Conservation (phyloP, 2,329 filamentous ascomycete genomes). For the Microdochium trichocladiopsis region DNA sequence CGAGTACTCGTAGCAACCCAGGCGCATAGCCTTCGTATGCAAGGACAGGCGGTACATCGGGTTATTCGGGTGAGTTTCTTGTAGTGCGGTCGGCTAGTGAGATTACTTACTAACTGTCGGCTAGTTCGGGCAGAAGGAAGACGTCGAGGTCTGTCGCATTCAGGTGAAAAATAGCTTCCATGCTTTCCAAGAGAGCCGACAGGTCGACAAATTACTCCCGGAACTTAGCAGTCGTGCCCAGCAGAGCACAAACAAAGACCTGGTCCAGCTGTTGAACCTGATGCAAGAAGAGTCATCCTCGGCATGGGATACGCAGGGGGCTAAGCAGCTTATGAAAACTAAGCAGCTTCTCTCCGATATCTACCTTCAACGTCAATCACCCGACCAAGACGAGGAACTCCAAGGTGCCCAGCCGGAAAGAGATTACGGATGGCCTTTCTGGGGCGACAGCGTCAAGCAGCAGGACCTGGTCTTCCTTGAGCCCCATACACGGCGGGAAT, state of each 20-base stretch:
- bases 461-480: constrained; percentile 7
- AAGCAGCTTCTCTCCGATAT: constrained; percentile 8
- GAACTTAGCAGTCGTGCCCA: constrained; percentile 15
- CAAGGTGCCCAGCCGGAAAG: constrained; percentile 2
- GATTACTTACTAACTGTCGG: constrained; percentile 6
- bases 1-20: constrained; percentile 17
- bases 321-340: constrained; percentile 7
- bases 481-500: constrained; percentile 8
- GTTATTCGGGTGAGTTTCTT: constrained; percentile 18
- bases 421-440: neutral
- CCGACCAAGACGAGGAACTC: constrained; percentile 1
- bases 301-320: constrained; percentile 13
- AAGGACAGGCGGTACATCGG: constrained; percentile 17
- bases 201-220: constrained; percentile 19
- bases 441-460: neutral
- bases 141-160: constrained; percentile 15
- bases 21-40: constrained; percentile 13
- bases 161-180: constrained; percentile 18
- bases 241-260: constrained; percentile 8
- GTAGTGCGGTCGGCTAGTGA: neutral
- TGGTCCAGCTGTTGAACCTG: constrained; percentile 16
- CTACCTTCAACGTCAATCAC: neutral
- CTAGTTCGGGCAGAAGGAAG: constrained; percentile 15
- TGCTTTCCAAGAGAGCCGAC: constrained; percentile 16
- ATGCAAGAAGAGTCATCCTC: constrained; percentile 15